Conservation (phyloP, 305 asterid species). For the Vinca major region DNA sequence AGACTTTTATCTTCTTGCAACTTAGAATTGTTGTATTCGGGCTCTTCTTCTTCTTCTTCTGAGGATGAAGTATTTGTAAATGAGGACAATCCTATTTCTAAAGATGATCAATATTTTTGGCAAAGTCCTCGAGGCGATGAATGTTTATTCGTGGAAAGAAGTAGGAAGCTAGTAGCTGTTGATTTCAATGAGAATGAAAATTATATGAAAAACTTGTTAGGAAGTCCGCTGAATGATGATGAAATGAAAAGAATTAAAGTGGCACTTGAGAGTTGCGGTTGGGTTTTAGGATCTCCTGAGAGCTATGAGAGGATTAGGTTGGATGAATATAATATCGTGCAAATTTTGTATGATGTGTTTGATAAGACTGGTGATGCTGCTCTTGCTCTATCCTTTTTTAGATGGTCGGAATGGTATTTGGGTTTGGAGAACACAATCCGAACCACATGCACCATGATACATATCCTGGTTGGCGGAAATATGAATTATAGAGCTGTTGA, state of each 20-base stretch:
- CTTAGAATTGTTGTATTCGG: background rate
- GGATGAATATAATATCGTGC: constrained; percentile 9
- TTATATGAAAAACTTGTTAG: background rate
- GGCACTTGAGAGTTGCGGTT: constrained; percentile 14
- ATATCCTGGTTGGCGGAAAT: constrained; percentile 20
- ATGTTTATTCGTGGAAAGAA: background rate
- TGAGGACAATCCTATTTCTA: background rate
- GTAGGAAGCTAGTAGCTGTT: background rate
- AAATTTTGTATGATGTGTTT: constrained; percentile 15
- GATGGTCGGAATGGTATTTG: constrained; percentile 13
- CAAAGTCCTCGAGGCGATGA: background rate
- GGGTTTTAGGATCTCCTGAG: constrained; percentile 16
- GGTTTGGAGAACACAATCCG: constrained; percentile 9
- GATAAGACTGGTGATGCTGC: constrained; percentile 16
- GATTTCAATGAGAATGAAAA: background rate
- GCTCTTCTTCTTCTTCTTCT: background rate
- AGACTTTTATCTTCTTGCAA: constrained; percentile 7
- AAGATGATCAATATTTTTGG: background rate
- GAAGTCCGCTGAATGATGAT: background rate
- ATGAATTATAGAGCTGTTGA: constrained; percentile 23
- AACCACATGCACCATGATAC: constrained; percentile 17
- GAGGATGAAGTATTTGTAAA: constrained; percentile 1
- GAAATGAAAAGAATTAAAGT: constrained; percentile 11
- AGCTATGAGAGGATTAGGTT: constrained; percentile 8
- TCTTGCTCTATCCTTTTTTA: constrained; percentile 18